These are phyloP conservation scores for Fusarium nisikadoi DNA, from an alignment of 2,329 filamentous ascomycete species.

Conservation along the genomic window DNA sequence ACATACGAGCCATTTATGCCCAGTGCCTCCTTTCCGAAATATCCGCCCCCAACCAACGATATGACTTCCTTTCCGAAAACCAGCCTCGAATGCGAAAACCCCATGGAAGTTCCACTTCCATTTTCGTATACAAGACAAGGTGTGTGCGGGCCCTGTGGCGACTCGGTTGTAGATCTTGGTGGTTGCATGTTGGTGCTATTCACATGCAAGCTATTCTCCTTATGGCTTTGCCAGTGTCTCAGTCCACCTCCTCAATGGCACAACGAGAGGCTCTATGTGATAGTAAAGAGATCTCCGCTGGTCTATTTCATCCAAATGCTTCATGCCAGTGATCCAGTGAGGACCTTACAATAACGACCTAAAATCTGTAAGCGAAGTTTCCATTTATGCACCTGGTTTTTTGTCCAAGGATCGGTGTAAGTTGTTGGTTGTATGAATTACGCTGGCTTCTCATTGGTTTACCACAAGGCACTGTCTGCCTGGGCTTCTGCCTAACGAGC, in stretches of 20 bases:
- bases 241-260: background rate
- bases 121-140: background rate
- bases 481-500: slow-evolving; percentile 13
- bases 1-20: slow-evolving; percentile 17
- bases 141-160: slow-evolving; percentile 12
- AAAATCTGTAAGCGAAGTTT: no score
- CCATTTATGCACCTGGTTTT: background rate
- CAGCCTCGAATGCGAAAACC: slow-evolving; percentile 17
- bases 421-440: background rate
- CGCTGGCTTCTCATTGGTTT: slow-evolving; percentile 3
- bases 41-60: slow-evolving; percentile 10
- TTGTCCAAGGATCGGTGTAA: background rate
- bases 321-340: background rate
- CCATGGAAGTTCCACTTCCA: slow-evolving; percentile 4
- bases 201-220: background rate
- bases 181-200: background rate
- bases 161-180: background rate
- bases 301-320: background rate
- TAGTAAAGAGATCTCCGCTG: background rate
- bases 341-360: background rate
- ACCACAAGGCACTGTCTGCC: background rate
- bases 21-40: slow-evolving; percentile 8
- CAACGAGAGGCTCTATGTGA: background rate
- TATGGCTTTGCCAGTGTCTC: background rate
- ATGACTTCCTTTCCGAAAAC: slow-evolving; percentile 22